Percentiles rank a stretch among this genome's conserved stretches.
Evolutionary conservation across 306 rosid species (phyloP).

Genomic region (Pyrus communis): DNA sequence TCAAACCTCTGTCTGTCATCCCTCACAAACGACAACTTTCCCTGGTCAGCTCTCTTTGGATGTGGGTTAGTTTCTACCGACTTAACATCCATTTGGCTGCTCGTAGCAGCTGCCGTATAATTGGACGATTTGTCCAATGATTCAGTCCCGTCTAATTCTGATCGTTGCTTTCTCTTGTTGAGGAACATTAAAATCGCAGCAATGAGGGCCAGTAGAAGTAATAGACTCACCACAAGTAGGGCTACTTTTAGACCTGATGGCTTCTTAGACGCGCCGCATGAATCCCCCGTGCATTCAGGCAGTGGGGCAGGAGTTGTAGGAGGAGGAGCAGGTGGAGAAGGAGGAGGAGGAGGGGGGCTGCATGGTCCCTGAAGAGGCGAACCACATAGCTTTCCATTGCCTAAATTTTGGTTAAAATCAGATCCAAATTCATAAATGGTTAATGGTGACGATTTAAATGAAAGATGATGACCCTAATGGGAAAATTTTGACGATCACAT

Average conservation of each 20-base stretch:
- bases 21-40: slow-evolving; percentile 53
- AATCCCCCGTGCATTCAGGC: neutral
- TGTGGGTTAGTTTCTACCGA: neutral
- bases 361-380: slow-evolving; percentile 41
- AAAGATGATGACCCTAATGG: neutral
- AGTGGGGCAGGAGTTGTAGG: neutral
- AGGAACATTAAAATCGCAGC: slow-evolving; percentile 20
- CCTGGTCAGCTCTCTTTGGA: slow-evolving; percentile 40
- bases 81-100: slow-evolving; percentile 3
- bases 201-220: slow-evolving; percentile 28
- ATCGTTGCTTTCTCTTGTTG: slow-evolving; percentile 9
- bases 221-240: slow-evolving; percentile 17
- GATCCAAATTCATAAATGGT: neutral
- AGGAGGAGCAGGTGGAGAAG: neutral
- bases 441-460: neutral
- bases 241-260: slow-evolving; percentile 22
- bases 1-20: slow-evolving; percentile 48
- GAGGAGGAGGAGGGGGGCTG: neutral
- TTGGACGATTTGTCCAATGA: slow-evolving; percentile 6
- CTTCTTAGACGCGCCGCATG: neutral
- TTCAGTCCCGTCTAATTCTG: neutral
- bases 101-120: neutral
- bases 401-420: slow-evolving; percentile 17
- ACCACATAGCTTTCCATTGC: slow-evolving; percentile 60
- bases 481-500: neutral